Percentiles rank a stretch among this genome's conserved stretches.
These are phyloP conservation scores for Calonectria leucothoes DNA, from an alignment of 2,329 filamentous ascomycete genomes.

Conservation along the genomic window DNA sequence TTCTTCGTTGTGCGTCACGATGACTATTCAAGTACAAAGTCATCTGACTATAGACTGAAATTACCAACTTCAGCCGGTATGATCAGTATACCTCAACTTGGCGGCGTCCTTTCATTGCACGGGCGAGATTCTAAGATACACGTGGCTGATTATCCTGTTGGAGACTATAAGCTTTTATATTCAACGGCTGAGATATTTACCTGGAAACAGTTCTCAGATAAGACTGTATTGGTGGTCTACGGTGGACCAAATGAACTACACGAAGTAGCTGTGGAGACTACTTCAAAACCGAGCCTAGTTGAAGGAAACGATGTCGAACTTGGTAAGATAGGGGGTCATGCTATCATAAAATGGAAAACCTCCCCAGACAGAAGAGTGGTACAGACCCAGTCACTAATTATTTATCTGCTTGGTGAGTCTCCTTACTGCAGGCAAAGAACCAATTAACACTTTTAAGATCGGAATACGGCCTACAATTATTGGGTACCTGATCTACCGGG, in stretches of 20 bases:
- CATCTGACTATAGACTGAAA: constrained; percentile 72
- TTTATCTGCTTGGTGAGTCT: constrained; percentile 52
- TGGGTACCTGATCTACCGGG: constrained; percentile 70
- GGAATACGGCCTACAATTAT: constrained; percentile 75
- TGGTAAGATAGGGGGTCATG: constrained; percentile 28
- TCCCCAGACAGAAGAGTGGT: constrained; percentile 44
- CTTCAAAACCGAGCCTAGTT: constrained; percentile 25
- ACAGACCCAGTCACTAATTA: constrained; percentile 51
- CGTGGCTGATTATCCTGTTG: constrained; percentile 74
- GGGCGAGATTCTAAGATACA: constrained; percentile 76
- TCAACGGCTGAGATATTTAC: constrained; percentile 78
- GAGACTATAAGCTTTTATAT: constrained; percentile 70
- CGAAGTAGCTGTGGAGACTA: constrained; percentile 65
- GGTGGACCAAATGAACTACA: constrained; percentile 71
- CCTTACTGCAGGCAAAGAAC: accelerated
- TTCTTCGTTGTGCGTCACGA: constrained; percentile 78
- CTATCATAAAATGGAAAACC: constrained; percentile 48
- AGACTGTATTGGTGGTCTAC: constrained; percentile 73
- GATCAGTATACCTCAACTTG: constrained; percentile 68
- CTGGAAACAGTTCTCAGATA: constrained; percentile 72
- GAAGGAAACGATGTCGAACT: constrained; percentile 45
- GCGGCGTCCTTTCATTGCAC: constrained; percentile 66
- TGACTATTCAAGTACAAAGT: constrained; percentile 69
- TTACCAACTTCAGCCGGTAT: constrained; percentile 66
- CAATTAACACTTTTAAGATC: constrained; percentile 55